These are phyloP conservation scores for Cordyceps sp. DNA, from an alignment of 2,329 filamentous ascomycete species.

Conservation along the genomic window DNA sequence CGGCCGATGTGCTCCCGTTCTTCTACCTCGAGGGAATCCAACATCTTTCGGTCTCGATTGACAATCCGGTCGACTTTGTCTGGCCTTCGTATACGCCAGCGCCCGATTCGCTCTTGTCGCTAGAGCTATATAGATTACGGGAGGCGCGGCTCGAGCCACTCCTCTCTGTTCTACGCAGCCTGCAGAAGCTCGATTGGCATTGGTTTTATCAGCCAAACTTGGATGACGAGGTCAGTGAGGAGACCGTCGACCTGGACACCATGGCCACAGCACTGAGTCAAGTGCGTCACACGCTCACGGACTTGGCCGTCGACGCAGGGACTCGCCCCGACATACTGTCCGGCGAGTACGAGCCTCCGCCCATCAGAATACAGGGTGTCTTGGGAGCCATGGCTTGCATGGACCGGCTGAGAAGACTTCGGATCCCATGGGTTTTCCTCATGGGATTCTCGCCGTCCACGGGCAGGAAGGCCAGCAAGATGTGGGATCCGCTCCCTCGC, in stretches of 20 bases:
- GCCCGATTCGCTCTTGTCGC: not conserved
- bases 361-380: not conserved
- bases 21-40: not conserved
- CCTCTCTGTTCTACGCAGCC: not conserved
- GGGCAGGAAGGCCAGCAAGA: not conserved
- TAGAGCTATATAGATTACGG: not conserved
- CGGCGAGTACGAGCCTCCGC: not conserved
- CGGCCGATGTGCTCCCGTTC: not conserved
- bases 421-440: not conserved
- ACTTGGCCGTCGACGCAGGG: not conserved
- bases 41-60: not conserved
- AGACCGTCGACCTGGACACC: not conserved
- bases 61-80: not conserved
- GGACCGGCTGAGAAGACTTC: not conserved
- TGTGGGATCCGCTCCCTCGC: not conserved
- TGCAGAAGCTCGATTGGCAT: not conserved
- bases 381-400: not conserved
- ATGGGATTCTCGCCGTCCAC: slow-evolving; percentile 1
- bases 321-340: not conserved
- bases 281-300: not conserved
- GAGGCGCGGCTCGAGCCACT: not conserved
- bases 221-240: not conserved
- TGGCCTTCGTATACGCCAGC: not conserved
- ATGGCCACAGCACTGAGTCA: not conserved
- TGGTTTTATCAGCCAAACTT: not conserved